Percentiles rank a stretch among this genome's conserved stretches.
Conservation (phyloP, 1,284 basidiomycete species). For the Apiotrichum mycotoxinovorans region DNA sequence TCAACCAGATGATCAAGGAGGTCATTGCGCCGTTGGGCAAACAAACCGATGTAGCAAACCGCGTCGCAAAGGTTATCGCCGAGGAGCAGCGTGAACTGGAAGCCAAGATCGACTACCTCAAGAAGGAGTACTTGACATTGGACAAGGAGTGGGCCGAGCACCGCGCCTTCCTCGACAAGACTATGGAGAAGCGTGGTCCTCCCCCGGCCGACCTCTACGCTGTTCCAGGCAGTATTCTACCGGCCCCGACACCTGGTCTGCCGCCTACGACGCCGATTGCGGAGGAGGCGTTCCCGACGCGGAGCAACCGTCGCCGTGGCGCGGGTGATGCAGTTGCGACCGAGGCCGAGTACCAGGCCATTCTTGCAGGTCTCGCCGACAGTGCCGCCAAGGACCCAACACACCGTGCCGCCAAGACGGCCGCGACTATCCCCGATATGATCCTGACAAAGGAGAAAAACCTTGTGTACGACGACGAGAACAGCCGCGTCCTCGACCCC, state of each 20-base stretch:
- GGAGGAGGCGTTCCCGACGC: conserved; percentile 32
- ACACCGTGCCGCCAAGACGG: conserved; percentile 76
- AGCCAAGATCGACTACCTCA: conserved; percentile 59
- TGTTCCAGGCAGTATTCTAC: conserved; percentile 29
- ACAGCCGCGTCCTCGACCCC: conserved; percentile 75
- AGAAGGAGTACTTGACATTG: conserved; percentile 63
- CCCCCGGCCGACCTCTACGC: conserved; percentile 38
- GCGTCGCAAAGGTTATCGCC: conserved; percentile 19
- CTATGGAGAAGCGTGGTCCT: conserved; percentile 44
- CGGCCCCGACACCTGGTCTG: conserved; percentile 29
- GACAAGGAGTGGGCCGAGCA: conserved; percentile 69
- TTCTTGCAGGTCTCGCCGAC: conserved; percentile 85
- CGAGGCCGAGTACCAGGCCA: conserved; percentile 95
- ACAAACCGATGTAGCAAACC: conserved; percentile 16
- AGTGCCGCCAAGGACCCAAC: conserved; percentile 90
- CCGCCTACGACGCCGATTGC: conserved; percentile 28
- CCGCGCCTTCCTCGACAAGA: conserved; percentile 61
- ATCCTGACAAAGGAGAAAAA: conserved; percentile 64
- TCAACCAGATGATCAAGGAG: conserved; percentile 15
- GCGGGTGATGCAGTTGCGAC: conserved; percentile 83
- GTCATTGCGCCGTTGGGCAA: conserved; percentile 21
- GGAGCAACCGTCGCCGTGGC: conserved; percentile 33
- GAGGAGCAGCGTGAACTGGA: conserved; percentile 53
- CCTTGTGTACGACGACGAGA: conserved; percentile 72
- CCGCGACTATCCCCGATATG: conserved; percentile 93